A percentile compares a stretch with the other conserved stretches of the same genome.
These are phyloP conservation scores for Cardamine occulta DNA, from an alignment of 345 rosid genomes.

Conservation along the genomic window DNA sequence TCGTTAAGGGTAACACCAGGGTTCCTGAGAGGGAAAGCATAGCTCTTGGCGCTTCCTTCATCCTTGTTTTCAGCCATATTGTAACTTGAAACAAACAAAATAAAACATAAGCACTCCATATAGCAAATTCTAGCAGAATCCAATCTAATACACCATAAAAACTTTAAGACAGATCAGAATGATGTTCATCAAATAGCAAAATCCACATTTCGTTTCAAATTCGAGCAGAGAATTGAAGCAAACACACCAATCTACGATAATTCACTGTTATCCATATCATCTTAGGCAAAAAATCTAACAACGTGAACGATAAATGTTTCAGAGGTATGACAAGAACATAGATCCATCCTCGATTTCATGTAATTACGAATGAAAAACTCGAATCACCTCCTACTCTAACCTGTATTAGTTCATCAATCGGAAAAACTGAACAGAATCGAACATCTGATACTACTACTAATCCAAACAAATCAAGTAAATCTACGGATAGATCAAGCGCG, in stretches of 20 bases:
- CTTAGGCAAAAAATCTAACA: constrained; percentile 12
- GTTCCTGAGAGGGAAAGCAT: constrained; percentile 43
- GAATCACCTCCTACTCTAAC: background rate
- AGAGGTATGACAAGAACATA: constrained; percentile 18
- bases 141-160: background rate
- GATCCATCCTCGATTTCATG: constrained; percentile 23
- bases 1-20: constrained; percentile 60
- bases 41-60: constrained; percentile 40
- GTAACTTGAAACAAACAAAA: constrained; percentile 10
- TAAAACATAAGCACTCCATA: background rate
- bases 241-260: background rate
- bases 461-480: constrained; percentile 14
- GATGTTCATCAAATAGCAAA: background rate
- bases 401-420: constrained; percentile 4
- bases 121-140: background rate
- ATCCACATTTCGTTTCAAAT: background rate
- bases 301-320: background rate
- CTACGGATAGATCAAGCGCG: constrained; percentile 6
- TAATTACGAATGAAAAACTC: constrained; percentile 2
- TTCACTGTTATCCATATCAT: constrained; percentile 14
- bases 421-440: background rate
- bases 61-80: constrained; percentile 58
- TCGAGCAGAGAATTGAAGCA: constrained; percentile 4
- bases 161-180: constrained; percentile 5
- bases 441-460: background rate